Evolutionary conservation across 176 grass and related monocot genomes (phyloP).

Genomic region (Eragrostis curvula): DNA sequence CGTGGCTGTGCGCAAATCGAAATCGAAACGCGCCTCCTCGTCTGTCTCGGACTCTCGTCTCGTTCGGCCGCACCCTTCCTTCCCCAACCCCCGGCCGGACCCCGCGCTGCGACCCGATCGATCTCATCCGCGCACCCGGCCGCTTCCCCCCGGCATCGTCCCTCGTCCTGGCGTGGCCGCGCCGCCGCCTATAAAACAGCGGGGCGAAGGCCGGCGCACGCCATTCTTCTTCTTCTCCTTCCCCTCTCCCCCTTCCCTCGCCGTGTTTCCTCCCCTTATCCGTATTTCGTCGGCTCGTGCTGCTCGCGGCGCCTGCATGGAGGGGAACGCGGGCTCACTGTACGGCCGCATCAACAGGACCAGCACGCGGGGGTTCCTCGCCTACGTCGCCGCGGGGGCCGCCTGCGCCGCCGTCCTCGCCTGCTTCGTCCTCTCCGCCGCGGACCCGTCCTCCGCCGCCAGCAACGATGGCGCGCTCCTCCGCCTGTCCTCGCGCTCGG

Average conservation of each 20-base stretch:
- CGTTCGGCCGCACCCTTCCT: background rate
- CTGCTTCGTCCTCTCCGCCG: conserved; percentile 59
- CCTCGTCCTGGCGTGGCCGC: background rate
- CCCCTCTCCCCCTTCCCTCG: background rate
- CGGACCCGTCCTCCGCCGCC: background rate
- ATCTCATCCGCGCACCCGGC: conserved; percentile 32
- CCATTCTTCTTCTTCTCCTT: background rate
- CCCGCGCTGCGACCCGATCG: background rate
- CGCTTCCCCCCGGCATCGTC: too few relatives aligned
- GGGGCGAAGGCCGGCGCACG: conserved; percentile 15
- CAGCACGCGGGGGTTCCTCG: conserved; percentile 63
- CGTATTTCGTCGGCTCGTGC: background rate
- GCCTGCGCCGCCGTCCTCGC: conserved; percentile 55
- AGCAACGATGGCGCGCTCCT: background rate
- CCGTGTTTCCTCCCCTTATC: background rate
- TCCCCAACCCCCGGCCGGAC: background rate
- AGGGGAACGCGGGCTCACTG: conserved; percentile 22
- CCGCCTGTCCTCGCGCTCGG: conserved; percentile 37
- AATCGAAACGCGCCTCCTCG: conserved; percentile 34
- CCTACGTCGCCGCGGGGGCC: conserved; percentile 52
- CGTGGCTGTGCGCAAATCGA: conserved; percentile 35
- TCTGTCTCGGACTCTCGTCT: background rate
- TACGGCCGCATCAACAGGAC: conserved; percentile 53
- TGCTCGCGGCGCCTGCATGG: conserved; percentile 25
- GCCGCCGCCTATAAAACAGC: conserved; percentile 31